phyloP scores from a whole-genome alignment of 345 rosid genomes.

The Cardiospermum halicacabum region DNA sequence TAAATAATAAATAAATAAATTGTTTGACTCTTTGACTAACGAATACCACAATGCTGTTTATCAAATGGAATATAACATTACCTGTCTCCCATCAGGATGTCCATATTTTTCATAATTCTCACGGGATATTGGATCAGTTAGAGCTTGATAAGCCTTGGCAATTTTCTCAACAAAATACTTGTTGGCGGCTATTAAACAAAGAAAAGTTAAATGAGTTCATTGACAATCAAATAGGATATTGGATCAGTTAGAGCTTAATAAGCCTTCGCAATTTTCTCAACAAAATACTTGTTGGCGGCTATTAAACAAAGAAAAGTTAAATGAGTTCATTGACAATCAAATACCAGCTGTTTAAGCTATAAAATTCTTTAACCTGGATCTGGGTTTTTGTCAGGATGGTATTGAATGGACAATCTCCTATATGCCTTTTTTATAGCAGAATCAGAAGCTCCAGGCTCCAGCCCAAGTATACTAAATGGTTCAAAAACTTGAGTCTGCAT shows the following conservation, averaged over 20 bases:
- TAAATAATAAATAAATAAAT: background rate
- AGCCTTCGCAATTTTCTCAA: conserved; percentile 92
- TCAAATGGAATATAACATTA: conserved; percentile 20
- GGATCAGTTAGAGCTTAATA: conserved; percentile 97
- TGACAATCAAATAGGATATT: too few relatives aligned
- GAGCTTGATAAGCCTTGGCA: conserved; percentile 95
- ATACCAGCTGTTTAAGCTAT: conserved; percentile 8
- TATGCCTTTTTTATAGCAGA: conserved; percentile 88
- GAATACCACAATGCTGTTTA: background rate
- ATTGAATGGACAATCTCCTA: conserved; percentile 79
- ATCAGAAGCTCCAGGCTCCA: conserved; percentile 76
- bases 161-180: conserved; percentile 81
- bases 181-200: conserved; percentile 61
- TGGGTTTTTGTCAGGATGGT: conserved; percentile 99
- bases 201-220: conserved; percentile 11
- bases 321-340: conserved; percentile 9
- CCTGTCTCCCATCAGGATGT: conserved; percentile 99
- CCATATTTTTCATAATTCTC: conserved; percentile 99
- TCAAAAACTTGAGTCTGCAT: conserved; percentile 83
- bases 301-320: conserved; percentile 17
- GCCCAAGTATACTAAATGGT: conserved; percentile 83
- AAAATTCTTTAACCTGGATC: conserved; percentile 78
- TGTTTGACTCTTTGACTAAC: conserved; percentile 2
- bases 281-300: conserved; percentile 84
- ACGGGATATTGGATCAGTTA: conserved; percentile 86